A percentile compares a stretch with the other conserved stretches of the same genome.
Evolutionary conservation across 768 basidiomycete genomes (phyloP).

Genomic region (Boletus rubescentipes): DNA sequence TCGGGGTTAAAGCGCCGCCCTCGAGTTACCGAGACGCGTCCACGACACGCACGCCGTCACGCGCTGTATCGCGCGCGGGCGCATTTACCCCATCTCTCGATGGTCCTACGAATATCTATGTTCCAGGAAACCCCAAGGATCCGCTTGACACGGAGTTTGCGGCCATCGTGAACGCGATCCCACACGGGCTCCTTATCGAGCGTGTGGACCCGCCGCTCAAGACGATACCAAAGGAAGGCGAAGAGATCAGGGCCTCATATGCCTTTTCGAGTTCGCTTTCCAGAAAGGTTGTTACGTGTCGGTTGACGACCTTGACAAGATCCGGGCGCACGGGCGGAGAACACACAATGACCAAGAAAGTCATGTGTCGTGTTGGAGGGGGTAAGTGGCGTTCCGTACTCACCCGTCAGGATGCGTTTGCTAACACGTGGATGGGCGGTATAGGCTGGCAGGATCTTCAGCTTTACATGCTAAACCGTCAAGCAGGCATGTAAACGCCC

Average conservation of each 20-base stretch:
- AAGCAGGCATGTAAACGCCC: constrained; percentile 55
- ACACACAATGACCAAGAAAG: constrained; percentile 64
- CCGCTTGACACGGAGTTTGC: constrained; percentile 84
- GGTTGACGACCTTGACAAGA: constrained; percentile 75
- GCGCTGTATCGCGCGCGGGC: constrained; percentile 65
- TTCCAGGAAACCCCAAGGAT: constrained; percentile 65
- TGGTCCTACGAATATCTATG: constrained; percentile 57
- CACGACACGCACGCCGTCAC: constrained; percentile 55
- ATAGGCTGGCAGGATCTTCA: constrained; percentile 80
- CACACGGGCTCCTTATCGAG: constrained; percentile 75
- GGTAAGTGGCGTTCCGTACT: constrained; percentile 45
- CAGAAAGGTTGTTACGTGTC: constrained; percentile 74
- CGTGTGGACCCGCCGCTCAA: constrained; percentile 78
- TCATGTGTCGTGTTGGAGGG: constrained; percentile 89
- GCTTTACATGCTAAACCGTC: constrained; percentile 74
- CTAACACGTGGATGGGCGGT: constrained; percentile 2
- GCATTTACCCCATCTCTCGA: constrained; percentile 61
- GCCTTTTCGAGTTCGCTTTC: constrained; percentile 72
- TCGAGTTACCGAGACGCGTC: constrained; percentile 72
- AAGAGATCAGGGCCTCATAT: constrained; percentile 84
- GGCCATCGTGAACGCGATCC: constrained; percentile 66
- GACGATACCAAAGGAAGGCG: constrained; percentile 62
- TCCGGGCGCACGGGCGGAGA: constrained; percentile 43
- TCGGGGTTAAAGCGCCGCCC: constrained; percentile 53
- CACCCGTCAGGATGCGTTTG: not conserved